Evolutionary conservation across 2,329 filamentous ascomycete genomes (phyloP).

Genomic region (Epichloe glyceriae): DNA sequence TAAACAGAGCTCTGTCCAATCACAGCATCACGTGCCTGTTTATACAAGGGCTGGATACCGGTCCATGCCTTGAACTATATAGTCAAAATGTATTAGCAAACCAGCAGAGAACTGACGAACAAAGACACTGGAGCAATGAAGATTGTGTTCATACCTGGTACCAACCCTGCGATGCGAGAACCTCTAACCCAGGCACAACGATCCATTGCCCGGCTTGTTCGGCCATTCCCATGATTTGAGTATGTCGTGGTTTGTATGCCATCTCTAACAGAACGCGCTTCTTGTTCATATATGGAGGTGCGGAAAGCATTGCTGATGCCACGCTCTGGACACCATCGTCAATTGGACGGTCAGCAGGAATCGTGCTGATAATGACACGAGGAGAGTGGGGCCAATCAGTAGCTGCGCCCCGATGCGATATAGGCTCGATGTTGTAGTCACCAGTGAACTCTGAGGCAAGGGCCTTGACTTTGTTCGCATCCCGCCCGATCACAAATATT

Average conservation of each 20-base stretch:
- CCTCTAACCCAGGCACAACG: constrained; percentile 77
- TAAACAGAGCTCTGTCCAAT: constrained; percentile 19
- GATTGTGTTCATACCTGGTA: constrained; percentile 53
- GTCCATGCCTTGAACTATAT: constrained; percentile 71
- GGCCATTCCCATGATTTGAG: constrained; percentile 74
- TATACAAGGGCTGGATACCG: constrained; percentile 61
- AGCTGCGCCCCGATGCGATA: constrained; percentile 38
- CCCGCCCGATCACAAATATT: constrained; percentile 78
- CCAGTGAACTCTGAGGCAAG: constrained; percentile 62
- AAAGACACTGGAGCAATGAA: constrained; percentile 6
- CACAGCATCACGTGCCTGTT: constrained; percentile 51
- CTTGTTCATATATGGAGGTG: constrained; percentile 19
- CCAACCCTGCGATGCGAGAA: constrained; percentile 76
- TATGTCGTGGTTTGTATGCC: constrained; percentile 85
- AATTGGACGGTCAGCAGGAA: constrained; percentile 78
- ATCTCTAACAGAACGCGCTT: constrained; percentile 70
- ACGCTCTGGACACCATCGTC: constrained; percentile 56
- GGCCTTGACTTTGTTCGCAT: constrained; percentile 50
- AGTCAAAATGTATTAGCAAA: not conserved
- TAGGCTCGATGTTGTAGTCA: constrained; percentile 55
- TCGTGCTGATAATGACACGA: constrained; percentile 72
- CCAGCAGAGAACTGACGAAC: too few relatives aligned
- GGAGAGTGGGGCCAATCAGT: constrained; percentile 34
- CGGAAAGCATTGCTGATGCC: constrained; percentile 39
- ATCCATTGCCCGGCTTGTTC: constrained; percentile 60